These are phyloP conservation scores for Eimeria necatrix DNA, from an alignment of 169 alveolate genomes.

Conservation along the genomic window DNA sequence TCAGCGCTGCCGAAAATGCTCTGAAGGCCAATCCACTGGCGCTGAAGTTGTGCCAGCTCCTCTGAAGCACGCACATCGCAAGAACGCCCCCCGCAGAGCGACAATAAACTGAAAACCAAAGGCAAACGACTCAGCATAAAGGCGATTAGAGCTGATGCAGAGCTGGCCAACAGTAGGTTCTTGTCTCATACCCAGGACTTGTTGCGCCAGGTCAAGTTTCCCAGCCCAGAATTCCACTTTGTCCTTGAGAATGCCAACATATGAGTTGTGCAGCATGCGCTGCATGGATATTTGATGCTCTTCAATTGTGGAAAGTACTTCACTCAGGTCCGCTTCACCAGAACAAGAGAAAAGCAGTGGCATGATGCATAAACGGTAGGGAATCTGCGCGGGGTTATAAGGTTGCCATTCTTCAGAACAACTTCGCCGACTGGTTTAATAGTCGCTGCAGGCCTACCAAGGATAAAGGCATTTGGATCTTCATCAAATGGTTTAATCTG, in stretches of 20 bases:
- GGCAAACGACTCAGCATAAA: too few species aligned
- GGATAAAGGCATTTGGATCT: conserved; percentile 88
- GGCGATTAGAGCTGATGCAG: too few species aligned
- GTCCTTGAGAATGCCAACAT: conserved; percentile 93
- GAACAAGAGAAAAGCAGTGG: neutral
- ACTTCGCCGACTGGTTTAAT: neutral
- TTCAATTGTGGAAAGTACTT: conserved; percentile 90
- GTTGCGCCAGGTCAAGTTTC: conserved; percentile 93
- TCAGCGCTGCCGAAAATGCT: conserved; percentile 63
- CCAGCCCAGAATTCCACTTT: conserved; percentile 93
- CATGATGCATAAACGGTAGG: neutral
- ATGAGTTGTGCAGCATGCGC: conserved; percentile 94
- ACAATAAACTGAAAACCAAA: too few species aligned
- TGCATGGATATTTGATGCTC: conserved; percentile 92
- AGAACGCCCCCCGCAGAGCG: neutral
- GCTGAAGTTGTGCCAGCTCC: conserved; percentile 67
- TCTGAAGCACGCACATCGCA: conserved; percentile 8
- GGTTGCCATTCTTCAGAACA: neutral
- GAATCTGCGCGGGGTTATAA: neutral
- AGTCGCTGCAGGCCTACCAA: conserved; percentile 86
- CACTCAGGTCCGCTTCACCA: conserved; percentile 80
- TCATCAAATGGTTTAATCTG: conserved; percentile 87
- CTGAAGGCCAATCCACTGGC: conserved; percentile 75
- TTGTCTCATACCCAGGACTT: conserved; percentile 44
- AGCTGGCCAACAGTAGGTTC: too few species aligned